Conservation (phyloP, 2,329 filamentous ascomycete genomes). For the Teratosphaeria epicoccoides region DNA sequence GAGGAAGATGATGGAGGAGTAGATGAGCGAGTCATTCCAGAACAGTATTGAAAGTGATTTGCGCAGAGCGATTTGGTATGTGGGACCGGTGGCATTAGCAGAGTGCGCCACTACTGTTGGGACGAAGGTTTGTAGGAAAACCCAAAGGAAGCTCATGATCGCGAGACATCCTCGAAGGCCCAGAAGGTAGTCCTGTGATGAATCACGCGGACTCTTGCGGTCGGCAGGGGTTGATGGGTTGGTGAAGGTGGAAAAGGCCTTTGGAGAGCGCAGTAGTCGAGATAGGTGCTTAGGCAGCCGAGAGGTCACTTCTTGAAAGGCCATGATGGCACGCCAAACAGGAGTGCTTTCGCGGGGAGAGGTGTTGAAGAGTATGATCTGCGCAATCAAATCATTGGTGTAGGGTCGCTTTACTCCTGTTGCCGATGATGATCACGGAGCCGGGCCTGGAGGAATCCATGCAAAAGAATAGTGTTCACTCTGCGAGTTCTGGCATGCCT, state of each 20-base stretch:
- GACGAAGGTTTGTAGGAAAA: constrained; percentile 34
- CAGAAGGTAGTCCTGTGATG: constrained; percentile 25
- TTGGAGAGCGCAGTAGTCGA: constrained; percentile 3
- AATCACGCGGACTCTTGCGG: constrained; percentile 4
- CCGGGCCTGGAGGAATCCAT: too few relatives aligned
- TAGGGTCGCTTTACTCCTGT: too few relatives aligned
- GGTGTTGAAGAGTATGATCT: neutral
- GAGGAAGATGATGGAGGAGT: constrained; percentile 35
- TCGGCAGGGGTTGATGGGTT: neutral
- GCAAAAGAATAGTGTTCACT: too few relatives aligned
- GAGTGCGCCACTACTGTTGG: constrained; percentile 31
- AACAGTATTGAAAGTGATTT: constrained; percentile 36
- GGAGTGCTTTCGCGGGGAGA: neutral
- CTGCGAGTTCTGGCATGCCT: neutral
- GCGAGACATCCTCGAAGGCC: constrained; percentile 33
- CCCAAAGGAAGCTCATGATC: constrained; percentile 33
- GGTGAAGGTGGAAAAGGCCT: neutral
- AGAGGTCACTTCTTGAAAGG: neutral
- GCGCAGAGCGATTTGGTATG: constrained; percentile 30
- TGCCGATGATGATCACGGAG: too few relatives aligned
- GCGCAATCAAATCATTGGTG: too few relatives aligned
- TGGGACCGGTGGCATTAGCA: constrained; percentile 24
- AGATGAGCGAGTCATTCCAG: constrained; percentile 37
- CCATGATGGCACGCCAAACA: neutral
- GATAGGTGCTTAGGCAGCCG: constrained; percentile 2